Evolutionary conservation across 306 rosid species (phyloP).

Genomic region (Arachis stenosperma): DNA sequence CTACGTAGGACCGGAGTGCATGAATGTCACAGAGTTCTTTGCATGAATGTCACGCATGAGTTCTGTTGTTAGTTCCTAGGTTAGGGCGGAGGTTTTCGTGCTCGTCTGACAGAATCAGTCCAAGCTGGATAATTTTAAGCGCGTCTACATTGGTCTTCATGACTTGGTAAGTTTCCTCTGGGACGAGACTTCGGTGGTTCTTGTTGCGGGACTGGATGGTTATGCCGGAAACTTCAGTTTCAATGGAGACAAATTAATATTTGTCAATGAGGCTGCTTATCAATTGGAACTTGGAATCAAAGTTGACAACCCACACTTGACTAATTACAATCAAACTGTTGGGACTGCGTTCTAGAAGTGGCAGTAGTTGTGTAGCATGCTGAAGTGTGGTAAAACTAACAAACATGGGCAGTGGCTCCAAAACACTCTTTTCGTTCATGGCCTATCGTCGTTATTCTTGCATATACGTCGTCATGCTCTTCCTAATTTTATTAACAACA

Average conservation of each 20-base stretch:
- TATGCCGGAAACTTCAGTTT: slow-evolving; percentile 76
- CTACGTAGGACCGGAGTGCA: slow-evolving; percentile 36
- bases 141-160: slow-evolving; percentile 72
- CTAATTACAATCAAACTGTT: slow-evolving; percentile 50
- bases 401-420: too few species aligned
- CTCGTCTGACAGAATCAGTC: slow-evolving; percentile 68
- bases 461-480: too few species aligned
- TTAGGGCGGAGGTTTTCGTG: slow-evolving; percentile 67
- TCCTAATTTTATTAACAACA: too few species aligned
- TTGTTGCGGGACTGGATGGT: slow-evolving; percentile 40
- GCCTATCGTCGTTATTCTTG: too few species aligned
- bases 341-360: neutral
- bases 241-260: slow-evolving; percentile 66
- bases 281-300: slow-evolving; percentile 55
- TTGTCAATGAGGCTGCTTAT: slow-evolving; percentile 46
- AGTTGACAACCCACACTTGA: slow-evolving; percentile 64
- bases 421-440: too few species aligned
- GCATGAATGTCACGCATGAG: slow-evolving; percentile 59
- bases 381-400: too few species aligned
- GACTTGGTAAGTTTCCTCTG: slow-evolving; percentile 61
- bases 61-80: slow-evolving; percentile 36
- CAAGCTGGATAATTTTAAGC: slow-evolving; percentile 71
- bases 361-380: too few species aligned
- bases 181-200: slow-evolving; percentile 37
- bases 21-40: slow-evolving; percentile 61